Conservation (phyloP, 192 early-diverging fungal genomes). For the Backusella sp. region DNA sequence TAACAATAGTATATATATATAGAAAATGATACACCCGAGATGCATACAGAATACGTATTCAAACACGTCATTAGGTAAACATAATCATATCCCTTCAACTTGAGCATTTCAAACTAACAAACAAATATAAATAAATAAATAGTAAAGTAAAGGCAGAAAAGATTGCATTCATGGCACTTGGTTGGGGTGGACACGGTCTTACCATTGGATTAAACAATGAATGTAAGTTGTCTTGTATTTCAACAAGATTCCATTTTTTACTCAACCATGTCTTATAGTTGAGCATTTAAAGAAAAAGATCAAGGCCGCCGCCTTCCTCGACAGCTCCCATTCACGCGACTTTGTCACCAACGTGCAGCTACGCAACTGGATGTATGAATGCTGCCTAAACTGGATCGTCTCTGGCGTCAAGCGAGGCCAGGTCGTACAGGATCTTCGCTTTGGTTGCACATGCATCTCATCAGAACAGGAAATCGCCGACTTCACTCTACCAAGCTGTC, state of each 20-base stretch:
- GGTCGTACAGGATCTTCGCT: conserved; percentile 13
- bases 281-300: conserved; percentile 21
- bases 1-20: background rate
- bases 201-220: conserved; percentile 21
- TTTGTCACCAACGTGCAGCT: conserved; percentile 13
- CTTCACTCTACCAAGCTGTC: conserved; percentile 14
- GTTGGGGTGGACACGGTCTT: conserved; percentile 32
- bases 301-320: conserved; percentile 14
- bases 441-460: conserved; percentile 25
- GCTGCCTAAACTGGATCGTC: conserved; percentile 21
- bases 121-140: background rate
- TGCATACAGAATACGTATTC: conserved; percentile 27
- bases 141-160: conserved; percentile 12
- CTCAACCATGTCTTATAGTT: background rate
- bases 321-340: conserved; percentile 18
- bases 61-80: conserved; percentile 24
- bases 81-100: too few species aligned
- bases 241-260: too few species aligned
- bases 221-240: conserved; percentile 6
- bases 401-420: background rate
- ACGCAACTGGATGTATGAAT: conserved; percentile 24
- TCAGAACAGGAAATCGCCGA: conserved; percentile 28
- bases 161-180: conserved; percentile 23
- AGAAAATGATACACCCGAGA: conserved; percentile 27
- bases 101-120: too few species aligned